These are phyloP conservation scores for Flaveria brownii DNA, from an alignment of 129 eudicot genomes.

Conservation along the genomic window DNA sequence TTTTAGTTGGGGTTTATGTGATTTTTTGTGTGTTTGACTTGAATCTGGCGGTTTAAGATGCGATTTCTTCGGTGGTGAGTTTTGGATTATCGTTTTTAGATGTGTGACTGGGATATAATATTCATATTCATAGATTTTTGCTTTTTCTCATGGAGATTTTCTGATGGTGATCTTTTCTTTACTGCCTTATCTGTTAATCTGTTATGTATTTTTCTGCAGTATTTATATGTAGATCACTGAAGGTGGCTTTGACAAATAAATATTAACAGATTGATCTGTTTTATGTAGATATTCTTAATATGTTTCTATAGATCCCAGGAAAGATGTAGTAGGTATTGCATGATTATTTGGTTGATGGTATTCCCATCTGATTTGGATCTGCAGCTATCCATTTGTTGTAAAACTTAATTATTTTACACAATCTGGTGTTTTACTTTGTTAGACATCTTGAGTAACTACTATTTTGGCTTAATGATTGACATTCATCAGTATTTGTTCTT, in stretches of 20 bases:
- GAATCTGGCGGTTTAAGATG: constrained; percentile 29
- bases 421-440: neutral
- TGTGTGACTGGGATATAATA: neutral
- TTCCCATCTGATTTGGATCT: neutral
- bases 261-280: neutral
- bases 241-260: neutral
- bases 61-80: constrained; percentile 16
- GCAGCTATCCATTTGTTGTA: neutral
- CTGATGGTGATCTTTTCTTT: neutral
- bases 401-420: neutral
- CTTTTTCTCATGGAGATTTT: neutral
- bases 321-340: constrained; percentile 2
- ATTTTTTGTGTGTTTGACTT: constrained; percentile 25
- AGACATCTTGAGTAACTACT: neutral
- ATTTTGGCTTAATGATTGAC: neutral
- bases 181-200: neutral
- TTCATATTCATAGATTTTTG: constrained; percentile 16
- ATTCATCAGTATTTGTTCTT: too few relatives aligned
- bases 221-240: neutral
- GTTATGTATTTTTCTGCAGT: neutral
- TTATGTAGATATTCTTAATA: neutral
- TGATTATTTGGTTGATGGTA: neutral
- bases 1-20: neutral
- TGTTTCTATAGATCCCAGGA: neutral
- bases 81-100: neutral